phyloP scores from a whole-genome alignment of 331 rosid species.

The Arachis monticola region DNA sequence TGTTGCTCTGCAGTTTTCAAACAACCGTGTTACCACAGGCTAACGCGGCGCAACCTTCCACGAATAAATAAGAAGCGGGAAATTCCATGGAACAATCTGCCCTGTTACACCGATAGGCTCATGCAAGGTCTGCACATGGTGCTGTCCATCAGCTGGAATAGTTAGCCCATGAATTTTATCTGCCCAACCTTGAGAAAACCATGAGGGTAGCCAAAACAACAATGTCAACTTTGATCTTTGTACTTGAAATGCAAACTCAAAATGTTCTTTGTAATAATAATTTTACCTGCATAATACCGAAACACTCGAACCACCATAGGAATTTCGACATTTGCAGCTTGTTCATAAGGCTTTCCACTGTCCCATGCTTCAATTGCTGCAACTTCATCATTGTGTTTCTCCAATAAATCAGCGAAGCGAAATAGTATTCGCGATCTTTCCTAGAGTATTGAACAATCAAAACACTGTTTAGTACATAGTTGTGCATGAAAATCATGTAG shows the following conservation, averaged over 20 bases:
- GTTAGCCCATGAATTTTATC: conserved; percentile 92
- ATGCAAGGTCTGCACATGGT: conserved; percentile 82
- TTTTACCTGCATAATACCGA: conserved; percentile 77
- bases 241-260: conserved; percentile 6
- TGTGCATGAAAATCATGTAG: conserved; percentile 18
- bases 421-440: conserved; percentile 72
- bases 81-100: conserved; percentile 92
- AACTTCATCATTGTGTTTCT: conserved; percentile 69
- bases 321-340: conserved; percentile 61
- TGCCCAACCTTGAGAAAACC: conserved; percentile 72
- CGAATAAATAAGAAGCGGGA: conserved; percentile 77
- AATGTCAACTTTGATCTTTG: conserved; percentile 21
- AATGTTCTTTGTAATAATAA: conserved; percentile 12
- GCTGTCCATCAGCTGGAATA: conserved; percentile 75
- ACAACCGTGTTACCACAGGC: conserved; percentile 86
- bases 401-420: conserved; percentile 84
- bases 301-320: conserved; percentile 69
- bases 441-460: conserved; percentile 42
- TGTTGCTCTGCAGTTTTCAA: conserved; percentile 85
- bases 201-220: neutral
- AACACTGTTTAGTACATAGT: neutral
- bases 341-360: conserved; percentile 76
- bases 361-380: conserved; percentile 89
- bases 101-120: conserved; percentile 93
- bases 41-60: conserved; percentile 95